Percentiles rank a stretch among this genome's conserved stretches.
phyloP scores from a whole-genome alignment of 768 basidiomycete species.

The Mycena floridula region DNA sequence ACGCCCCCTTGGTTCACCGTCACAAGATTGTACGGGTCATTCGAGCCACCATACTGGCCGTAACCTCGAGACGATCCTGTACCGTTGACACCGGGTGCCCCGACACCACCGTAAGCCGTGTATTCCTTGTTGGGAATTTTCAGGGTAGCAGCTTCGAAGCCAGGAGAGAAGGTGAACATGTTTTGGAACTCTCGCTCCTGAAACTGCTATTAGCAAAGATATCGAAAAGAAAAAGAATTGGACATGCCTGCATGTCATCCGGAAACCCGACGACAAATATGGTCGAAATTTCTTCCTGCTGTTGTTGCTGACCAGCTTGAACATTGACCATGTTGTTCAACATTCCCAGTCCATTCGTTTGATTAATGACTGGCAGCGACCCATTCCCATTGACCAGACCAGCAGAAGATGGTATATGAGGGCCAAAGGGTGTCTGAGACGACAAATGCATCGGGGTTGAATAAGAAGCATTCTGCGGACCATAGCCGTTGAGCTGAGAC shows the following conservation, averaged over 20 bases:
- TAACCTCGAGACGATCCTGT: constrained; percentile 13
- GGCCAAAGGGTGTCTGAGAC: constrained; percentile 73
- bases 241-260: constrained; percentile 92
- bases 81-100: constrained; percentile 9
- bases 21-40: constrained; percentile 81
- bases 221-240: background rate
- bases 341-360: background rate
- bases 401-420: constrained; percentile 46
- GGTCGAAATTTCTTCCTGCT: constrained; percentile 87
- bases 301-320: background rate
- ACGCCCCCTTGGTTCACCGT: constrained; percentile 80
- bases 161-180: constrained; percentile 95
- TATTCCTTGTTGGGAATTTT: constrained; percentile 95
- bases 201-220: too few species aligned
- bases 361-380: too few species aligned
- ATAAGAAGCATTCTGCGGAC: constrained; percentile 16
- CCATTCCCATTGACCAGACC: background rate
- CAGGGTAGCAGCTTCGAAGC: constrained; percentile 95
- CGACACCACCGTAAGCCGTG: constrained; percentile 57
- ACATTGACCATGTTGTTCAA: constrained; percentile 10
- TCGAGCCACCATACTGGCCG: constrained; percentile 45
- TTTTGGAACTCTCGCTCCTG: constrained; percentile 99
- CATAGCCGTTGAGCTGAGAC: constrained; percentile 11
- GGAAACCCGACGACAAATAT: constrained; percentile 99
- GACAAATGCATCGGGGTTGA: constrained; percentile 42